Base-by-base conservation (phyloP, 768 basidiomycete genomes). In the Galerina sulciceps region DNA sequence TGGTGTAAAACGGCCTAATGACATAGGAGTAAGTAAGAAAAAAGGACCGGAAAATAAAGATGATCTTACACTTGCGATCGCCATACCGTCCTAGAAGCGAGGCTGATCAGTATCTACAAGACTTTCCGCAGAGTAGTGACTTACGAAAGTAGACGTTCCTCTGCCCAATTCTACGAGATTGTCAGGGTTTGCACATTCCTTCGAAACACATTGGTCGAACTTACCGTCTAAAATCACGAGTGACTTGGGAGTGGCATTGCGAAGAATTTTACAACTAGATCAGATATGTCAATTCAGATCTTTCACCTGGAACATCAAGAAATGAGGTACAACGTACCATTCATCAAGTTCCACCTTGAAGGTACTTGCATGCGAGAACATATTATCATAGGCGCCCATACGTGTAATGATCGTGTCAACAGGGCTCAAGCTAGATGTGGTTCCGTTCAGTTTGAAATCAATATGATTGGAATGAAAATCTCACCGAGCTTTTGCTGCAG, bases 311-410 rank as follows among this genome's bases (percentile, higher is more conserved):
- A 13, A 50, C 26, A 40, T 37, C 36, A 18, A 26, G 36, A 0
- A 18, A 52, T 36, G 11, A 22, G n/a, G 18, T 23, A 18, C 3
- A 13, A 62, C 73, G 41, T 65, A 94, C 94, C 94, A 94, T 84
- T 99, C 97, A 70, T 99, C 97, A 56, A 99, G 79, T 71, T 99
- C 97, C 18, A 99, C 97, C 71, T 98, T 97, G 84, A 99, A 99
- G 0, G 96, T 98, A 73, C 93, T 94, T 1, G 94, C 85, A 65
- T 93, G 88, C 2, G 91, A 89, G 73, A 95, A 96, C 91, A 96
- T 94, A 69, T 95, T 95, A 68, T 99, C 96, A 70, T 98, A 97
- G 2, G 97, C 97, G 10, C 97, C 97, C 97, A 99, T 99, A 22
- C 96, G 88, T 2, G 97, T 98, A 58, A 94, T 83, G 62, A 99